These are phyloP conservation scores for Noccaea bulbosa DNA, from an alignment of 345 rosid genomes.

Conservation along the genomic window DNA sequence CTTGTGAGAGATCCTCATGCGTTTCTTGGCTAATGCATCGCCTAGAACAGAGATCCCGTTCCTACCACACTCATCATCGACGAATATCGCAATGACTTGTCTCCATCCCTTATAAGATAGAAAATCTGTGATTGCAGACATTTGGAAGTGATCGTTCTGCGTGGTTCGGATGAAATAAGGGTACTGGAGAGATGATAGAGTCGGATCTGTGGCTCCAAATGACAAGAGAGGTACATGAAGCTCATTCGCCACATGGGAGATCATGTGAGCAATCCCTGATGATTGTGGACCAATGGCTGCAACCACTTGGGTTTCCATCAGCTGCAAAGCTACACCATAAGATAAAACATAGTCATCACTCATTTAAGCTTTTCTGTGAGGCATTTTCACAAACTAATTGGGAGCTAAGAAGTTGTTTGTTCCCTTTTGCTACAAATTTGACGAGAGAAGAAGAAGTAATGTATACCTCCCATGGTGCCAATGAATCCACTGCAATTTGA, in stretches of 20 bases:
- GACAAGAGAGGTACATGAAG: slow-evolving; percentile 75
- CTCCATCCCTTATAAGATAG: slow-evolving; percentile 70
- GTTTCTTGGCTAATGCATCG: slow-evolving; percentile 76
- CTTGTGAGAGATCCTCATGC: slow-evolving; percentile 73
- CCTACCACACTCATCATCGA: slow-evolving; percentile 94
- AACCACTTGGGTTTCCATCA: slow-evolving; percentile 75
- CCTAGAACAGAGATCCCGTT: slow-evolving; percentile 74
- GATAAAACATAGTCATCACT: slow-evolving; percentile 13
- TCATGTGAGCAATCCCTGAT: slow-evolving; percentile 86
- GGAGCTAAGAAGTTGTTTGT: not conserved
- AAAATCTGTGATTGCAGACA: slow-evolving; percentile 80
- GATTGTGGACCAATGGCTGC: slow-evolving; percentile 94
- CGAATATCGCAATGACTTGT: slow-evolving; percentile 82
- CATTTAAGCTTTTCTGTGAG: not conserved
- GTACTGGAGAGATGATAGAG: slow-evolving; percentile 63
- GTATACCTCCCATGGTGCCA: slow-evolving; percentile 86
- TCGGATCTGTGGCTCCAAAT: slow-evolving; percentile 75
- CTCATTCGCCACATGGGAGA: slow-evolving; percentile 70
- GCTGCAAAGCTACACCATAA: slow-evolving; percentile 79
- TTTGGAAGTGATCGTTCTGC: slow-evolving; percentile 76
- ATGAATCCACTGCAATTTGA: slow-evolving; percentile 92
- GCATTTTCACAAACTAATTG: not conserved
- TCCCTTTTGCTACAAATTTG: not conserved
- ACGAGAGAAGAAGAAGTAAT: slow-evolving; percentile 8
- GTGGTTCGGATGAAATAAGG: slow-evolving; percentile 73